Conservation (phyloP, 108 stramenopile species). For the Schizochytrium sp. region DNA sequence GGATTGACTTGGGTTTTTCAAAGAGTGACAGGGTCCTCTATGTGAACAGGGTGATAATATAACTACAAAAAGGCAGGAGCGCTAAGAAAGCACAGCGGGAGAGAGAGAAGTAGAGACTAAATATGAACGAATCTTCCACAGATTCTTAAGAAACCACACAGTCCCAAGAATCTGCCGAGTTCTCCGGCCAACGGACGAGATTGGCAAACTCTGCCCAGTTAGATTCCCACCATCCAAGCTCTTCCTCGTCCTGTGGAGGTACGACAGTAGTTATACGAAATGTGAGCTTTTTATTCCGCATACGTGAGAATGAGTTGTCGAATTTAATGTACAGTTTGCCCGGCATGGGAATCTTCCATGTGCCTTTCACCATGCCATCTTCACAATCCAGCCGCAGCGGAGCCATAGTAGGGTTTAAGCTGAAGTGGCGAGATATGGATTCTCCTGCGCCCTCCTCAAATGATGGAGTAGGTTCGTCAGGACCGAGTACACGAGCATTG, state of each 20-base stretch:
- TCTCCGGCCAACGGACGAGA: not conserved
- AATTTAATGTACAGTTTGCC: slow-evolving; percentile 49
- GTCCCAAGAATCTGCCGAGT: not conserved
- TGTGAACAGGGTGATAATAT: no score
- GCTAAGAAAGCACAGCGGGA: no score
- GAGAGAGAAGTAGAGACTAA: no score
- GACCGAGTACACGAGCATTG: not conserved
- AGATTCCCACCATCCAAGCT: slow-evolving; percentile 37
- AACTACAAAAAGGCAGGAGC: no score
- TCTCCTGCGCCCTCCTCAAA: not conserved
- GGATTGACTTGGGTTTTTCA: no score
- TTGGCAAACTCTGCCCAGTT: slow-evolving; percentile 55
- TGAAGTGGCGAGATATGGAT: not conserved
- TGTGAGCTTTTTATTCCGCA: slow-evolving; percentile 27
- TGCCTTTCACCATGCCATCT: slow-evolving; percentile 53
- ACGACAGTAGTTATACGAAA: slow-evolving; percentile 18
- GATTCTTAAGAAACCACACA: slow-evolving; percentile 8
- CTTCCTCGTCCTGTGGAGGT: slow-evolving; percentile 27
- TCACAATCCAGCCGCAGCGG: not conserved
- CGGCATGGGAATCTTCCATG: slow-evolving; percentile 14
- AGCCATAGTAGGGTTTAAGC: slow-evolving; percentile 44
- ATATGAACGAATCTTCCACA: no score
- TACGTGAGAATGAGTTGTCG: slow-evolving; percentile 24
- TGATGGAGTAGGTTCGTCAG: not conserved
- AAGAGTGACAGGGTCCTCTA: no score